Percentiles rank a stretch among this genome's conserved stretches.
phyloP scores from a whole-genome alignment of 2,329 filamentous ascomycete species.

The Arthroderma sp. region DNA sequence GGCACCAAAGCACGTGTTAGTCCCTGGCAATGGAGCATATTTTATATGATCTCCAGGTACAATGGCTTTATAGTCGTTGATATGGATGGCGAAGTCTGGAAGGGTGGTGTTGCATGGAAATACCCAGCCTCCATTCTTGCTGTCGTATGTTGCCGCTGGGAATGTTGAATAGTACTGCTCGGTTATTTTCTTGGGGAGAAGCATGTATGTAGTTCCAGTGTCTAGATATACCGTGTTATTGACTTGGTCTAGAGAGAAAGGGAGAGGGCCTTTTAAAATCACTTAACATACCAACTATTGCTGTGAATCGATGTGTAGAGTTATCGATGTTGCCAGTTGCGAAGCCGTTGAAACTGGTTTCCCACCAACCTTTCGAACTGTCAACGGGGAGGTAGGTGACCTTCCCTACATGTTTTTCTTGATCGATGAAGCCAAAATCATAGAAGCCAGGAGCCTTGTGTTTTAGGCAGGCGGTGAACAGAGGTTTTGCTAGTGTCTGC shows the following conservation, averaged over 20 bases:
- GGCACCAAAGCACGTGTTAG: slow-evolving; percentile 46
- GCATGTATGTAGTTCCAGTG: slow-evolving; percentile 56
- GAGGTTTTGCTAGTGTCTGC: slow-evolving; percentile 45
- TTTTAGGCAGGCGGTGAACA: slow-evolving; percentile 60
- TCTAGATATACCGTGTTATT: slow-evolving; percentile 29
- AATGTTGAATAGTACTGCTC: slow-evolving; percentile 49
- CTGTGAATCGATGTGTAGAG: slow-evolving; percentile 8
- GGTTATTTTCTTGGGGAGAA: slow-evolving; percentile 45
- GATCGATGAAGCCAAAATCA: slow-evolving; percentile 62
- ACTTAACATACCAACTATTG: neutral
- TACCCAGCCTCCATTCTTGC: slow-evolving; percentile 38
- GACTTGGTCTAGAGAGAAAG: neutral
- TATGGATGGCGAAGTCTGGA: slow-evolving; percentile 45
- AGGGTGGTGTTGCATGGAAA: slow-evolving; percentile 45
- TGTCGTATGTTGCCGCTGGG: slow-evolving; percentile 37
- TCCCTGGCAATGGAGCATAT: slow-evolving; percentile 36
- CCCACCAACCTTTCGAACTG: slow-evolving; percentile 54
- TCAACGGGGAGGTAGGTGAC: slow-evolving; percentile 53
- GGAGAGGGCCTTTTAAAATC: too few species aligned
- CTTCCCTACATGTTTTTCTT: slow-evolving; percentile 48
- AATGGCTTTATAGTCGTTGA: slow-evolving; percentile 39
- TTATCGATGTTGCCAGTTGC: slow-evolving; percentile 34
- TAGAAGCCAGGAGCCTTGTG: slow-evolving; percentile 51
- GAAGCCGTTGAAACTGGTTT: slow-evolving; percentile 48
- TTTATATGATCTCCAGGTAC: slow-evolving; percentile 45